Conservation (phyloP, 352 stramenopile species). For the Elongisporangium anandrum region DNA sequence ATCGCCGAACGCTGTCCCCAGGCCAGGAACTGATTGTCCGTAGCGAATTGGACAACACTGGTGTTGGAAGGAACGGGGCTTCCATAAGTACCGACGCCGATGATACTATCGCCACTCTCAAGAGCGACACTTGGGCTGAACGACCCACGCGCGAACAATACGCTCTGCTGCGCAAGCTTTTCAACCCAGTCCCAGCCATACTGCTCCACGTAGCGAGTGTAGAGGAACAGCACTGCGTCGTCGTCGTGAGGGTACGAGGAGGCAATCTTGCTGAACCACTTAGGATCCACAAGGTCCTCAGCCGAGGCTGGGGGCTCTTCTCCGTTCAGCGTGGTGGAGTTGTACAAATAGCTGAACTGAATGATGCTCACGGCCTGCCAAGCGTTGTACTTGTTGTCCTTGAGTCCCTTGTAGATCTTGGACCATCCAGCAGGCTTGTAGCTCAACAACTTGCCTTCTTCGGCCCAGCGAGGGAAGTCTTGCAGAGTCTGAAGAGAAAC, state of each 20-base stretch:
- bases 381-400: constrained; percentile 26
- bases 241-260: constrained; percentile 48
- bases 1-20: constrained; percentile 22
- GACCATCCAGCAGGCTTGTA: background rate
- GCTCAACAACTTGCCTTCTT: constrained; percentile 38
- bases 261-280: constrained; percentile 34
- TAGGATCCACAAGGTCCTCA: constrained; percentile 24
- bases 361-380: constrained; percentile 38
- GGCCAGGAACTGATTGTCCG: too few relatives aligned
- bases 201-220: constrained; percentile 35
- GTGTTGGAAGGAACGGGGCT: too few relatives aligned
- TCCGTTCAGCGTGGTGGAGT: constrained; percentile 14
- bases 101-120: constrained; percentile 12
- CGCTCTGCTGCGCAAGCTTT: constrained; percentile 17
- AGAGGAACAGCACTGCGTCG: constrained; percentile 42
- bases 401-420: too few relatives aligned
- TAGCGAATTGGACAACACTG: too few relatives aligned
- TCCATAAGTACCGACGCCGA: constrained; percentile 15
- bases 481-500: constrained; percentile 49
- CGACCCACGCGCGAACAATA: constrained; percentile 14
- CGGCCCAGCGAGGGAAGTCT: constrained; percentile 43
- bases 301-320: constrained; percentile 13
- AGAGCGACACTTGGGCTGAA: constrained; percentile 6
- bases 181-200: constrained; percentile 24
- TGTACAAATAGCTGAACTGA: too few relatives aligned